A percentile compares a stretch with the other conserved stretches of the same genome.
These are phyloP conservation scores for Rhizophora apiculata DNA, from an alignment of 345 rosid species.

Conservation along the genomic window DNA sequence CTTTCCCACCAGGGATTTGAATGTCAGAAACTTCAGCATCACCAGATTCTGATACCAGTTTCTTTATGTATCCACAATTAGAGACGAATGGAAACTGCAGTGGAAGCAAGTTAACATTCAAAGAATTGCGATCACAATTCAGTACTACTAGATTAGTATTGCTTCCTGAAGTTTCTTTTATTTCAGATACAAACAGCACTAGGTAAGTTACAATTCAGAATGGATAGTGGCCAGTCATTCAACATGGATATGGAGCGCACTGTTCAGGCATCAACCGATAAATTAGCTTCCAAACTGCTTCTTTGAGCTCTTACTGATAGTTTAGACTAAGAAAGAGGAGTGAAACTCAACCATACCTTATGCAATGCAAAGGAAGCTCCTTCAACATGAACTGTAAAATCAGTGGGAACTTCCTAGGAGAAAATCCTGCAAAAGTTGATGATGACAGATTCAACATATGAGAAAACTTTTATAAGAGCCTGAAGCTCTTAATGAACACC, in stretches of 20 bases:
- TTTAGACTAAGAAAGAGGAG: slow-evolving; percentile 7
- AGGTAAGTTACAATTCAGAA: too few species aligned
- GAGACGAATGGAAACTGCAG: slow-evolving; percentile 81
- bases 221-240: too few species aligned
- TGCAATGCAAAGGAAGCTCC: slow-evolving; percentile 75
- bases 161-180: too few species aligned
- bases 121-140: background rate
- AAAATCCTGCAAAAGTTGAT: slow-evolving; percentile 62
- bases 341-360: slow-evolving; percentile 46
- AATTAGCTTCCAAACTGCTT: too few species aligned
- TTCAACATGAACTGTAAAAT: slow-evolving; percentile 68
- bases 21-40: slow-evolving; percentile 58
- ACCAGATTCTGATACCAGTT: slow-evolving; percentile 56
- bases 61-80: slow-evolving; percentile 71
- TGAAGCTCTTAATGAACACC: background rate
- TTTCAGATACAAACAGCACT: too few species aligned
- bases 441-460: background rate
- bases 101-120: background rate
- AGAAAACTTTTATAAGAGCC: background rate
- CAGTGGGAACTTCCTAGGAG: slow-evolving; percentile 90
- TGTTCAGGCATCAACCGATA: too few species aligned
- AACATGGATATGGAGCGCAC: too few species aligned
- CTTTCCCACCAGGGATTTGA: slow-evolving; percentile 70
- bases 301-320: background rate
- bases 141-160: too few species aligned